A percentile compares a stretch with the other conserved stretches of the same genome.
Conservation (phyloP, 805 yeast genomes). For the Cyberlindnera xishuangbannaensis region DNA sequence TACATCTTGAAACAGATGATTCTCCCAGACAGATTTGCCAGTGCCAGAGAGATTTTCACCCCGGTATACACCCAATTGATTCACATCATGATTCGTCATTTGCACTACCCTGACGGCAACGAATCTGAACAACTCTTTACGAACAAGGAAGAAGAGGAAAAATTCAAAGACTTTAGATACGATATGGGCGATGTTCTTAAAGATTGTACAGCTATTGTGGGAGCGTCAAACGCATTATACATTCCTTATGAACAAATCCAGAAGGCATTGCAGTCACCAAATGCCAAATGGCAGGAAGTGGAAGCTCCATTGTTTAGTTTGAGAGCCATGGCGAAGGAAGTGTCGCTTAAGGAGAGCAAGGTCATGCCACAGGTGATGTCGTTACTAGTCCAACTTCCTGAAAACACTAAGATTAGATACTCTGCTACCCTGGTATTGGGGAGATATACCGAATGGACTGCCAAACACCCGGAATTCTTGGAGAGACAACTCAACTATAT, state of each 20-base stretch:
- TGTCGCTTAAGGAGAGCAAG: constrained; percentile 56
- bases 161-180: constrained; percentile 88
- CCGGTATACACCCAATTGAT: constrained; percentile 57
- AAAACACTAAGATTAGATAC: constrained; percentile 80
- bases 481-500: constrained; percentile 83
- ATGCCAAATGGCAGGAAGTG: constrained; percentile 64
- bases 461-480: constrained; percentile 74
- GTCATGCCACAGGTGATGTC: constrained; percentile 76
- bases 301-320: constrained; percentile 89
- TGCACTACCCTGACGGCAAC: constrained; percentile 62
- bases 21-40: constrained; percentile 49
- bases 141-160: constrained; percentile 81
- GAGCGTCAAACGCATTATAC: constrained; percentile 60
- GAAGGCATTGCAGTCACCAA: constrained; percentile 27
- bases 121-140: constrained; percentile 46
- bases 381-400: constrained; percentile 63
- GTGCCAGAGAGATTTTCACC: constrained; percentile 42
- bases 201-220: constrained; percentile 89
- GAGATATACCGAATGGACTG: constrained; percentile 95
- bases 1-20: constrained; percentile 67
- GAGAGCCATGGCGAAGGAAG: constrained; percentile 93
- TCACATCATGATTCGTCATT: constrained; percentile 55
- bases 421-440: constrained; percentile 92
- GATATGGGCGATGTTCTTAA: constrained; percentile 98
- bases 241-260: constrained; percentile 66